Evolutionary conservation across 2,329 filamentous ascomycete species (phyloP).

Genomic region (Fusarium pseudocircinatum): DNA sequence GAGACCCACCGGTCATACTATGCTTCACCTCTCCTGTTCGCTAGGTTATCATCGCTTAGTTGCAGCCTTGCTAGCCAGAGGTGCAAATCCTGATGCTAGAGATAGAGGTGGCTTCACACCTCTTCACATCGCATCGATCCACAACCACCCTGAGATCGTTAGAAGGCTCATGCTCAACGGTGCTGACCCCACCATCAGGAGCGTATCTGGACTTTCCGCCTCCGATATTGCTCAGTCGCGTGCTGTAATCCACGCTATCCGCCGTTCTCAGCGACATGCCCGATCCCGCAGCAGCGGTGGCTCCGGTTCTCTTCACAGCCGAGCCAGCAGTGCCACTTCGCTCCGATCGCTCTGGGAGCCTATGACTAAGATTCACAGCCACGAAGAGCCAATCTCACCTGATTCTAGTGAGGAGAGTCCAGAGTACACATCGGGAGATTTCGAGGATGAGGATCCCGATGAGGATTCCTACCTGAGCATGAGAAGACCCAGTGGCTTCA

Average conservation of each 20-base stretch:
- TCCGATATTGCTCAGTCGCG: conserved; percentile 75
- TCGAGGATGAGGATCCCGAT: conserved; percentile 54
- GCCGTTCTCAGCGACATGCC: conserved; percentile 68
- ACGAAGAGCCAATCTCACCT: conserved; percentile 51
- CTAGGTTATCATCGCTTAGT: conserved; percentile 80
- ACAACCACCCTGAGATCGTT: conserved; percentile 79
- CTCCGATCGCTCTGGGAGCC: conserved; percentile 74
- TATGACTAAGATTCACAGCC: conserved; percentile 48
- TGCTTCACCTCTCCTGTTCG: conserved; percentile 82
- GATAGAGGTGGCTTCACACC: conserved; percentile 85
- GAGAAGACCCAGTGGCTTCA: conserved; percentile 45
- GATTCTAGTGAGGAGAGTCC: conserved; percentile 55
- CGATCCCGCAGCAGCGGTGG: conserved; percentile 76
- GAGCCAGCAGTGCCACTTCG: conserved; percentile 73
- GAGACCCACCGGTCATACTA: conserved; percentile 75
- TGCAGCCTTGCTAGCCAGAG: conserved; percentile 78
- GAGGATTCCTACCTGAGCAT: conserved; percentile 51
- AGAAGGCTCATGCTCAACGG: conserved; percentile 77
- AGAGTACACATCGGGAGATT: conserved; percentile 58
- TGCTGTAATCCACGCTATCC: conserved; percentile 70
- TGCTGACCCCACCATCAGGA: conserved; percentile 76
- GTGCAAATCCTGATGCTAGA: conserved; percentile 78
- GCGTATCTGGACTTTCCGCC: conserved; percentile 74
- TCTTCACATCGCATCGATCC: conserved; percentile 82
- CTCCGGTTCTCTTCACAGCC: conserved; percentile 66